Evolutionary conservation across 768 basidiomycete genomes (phyloP).

Genomic region (Gelatoporia subvermispora): DNA sequence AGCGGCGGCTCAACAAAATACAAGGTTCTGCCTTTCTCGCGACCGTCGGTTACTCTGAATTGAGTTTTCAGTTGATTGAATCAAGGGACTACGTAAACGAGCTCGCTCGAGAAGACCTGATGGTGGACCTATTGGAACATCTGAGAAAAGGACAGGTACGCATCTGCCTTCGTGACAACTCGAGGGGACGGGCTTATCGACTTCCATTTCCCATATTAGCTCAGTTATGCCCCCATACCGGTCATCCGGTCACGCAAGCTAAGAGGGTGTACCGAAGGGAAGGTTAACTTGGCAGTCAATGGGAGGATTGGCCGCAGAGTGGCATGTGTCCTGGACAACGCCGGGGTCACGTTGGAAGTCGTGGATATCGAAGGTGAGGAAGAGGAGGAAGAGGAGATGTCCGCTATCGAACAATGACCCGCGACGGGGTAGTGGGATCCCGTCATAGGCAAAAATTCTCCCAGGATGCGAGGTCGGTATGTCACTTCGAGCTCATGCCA

Average conservation of each 20-base stretch:
- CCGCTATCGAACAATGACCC: constrained; percentile 8
- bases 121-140: constrained; percentile 48
- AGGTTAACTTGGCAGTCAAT: constrained; percentile 64
- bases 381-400: constrained; percentile 20
- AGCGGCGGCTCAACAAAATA: constrained; percentile 27
- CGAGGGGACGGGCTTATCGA: not conserved
- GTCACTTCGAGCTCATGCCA: not conserved
- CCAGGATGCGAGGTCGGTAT: too few relatives aligned
- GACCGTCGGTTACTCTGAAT: constrained; percentile 55
- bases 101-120: constrained; percentile 61
- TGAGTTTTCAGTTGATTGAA: constrained; percentile 53
- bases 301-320: constrained; percentile 70
- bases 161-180: not conserved
- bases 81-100: constrained; percentile 41
- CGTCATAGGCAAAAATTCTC: too few relatives aligned
- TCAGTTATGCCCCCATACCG: constrained; percentile 42
- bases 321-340: constrained; percentile 65
- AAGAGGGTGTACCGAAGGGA: constrained; percentile 45
- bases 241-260: constrained; percentile 57
- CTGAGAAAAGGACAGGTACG: constrained; percentile 62
- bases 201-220: constrained; percentile 30
- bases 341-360: constrained; percentile 62
- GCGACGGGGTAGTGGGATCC: not conserved
- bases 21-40: constrained; percentile 56
- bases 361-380: constrained; percentile 70